These are phyloP conservation scores for Cercospora zeae-maydis DNA, from an alignment of 2,329 filamentous ascomycete genomes.

Conservation along the genomic window DNA sequence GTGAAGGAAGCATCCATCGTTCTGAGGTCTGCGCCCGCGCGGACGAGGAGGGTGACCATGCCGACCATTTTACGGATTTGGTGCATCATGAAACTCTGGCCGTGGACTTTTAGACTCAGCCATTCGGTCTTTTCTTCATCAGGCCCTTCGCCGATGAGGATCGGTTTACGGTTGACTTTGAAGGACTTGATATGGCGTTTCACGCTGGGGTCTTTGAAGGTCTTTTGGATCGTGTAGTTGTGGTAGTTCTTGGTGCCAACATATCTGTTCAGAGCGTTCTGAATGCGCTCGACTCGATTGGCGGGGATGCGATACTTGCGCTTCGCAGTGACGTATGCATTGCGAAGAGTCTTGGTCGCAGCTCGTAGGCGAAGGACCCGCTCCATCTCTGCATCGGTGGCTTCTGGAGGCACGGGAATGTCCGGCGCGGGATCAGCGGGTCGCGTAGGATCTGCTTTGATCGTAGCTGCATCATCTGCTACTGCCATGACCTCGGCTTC, in stretches of 20 bases:
- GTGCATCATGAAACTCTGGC: conserved; percentile 99
- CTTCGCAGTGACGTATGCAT: conserved; percentile 77
- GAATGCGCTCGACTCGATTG: conserved; percentile 68
- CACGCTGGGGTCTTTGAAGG: conserved; percentile 72
- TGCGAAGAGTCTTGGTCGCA: conserved; percentile 60
- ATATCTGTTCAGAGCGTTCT: conserved; percentile 70
- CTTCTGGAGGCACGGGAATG: neutral
- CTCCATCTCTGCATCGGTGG: conserved; percentile 21
- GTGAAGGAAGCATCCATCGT: conserved; percentile 74
- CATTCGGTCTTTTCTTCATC: conserved; percentile 72
- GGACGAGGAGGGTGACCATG: conserved; percentile 79
- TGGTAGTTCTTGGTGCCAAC: conserved; percentile 87
- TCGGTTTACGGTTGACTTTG: conserved; percentile 65
- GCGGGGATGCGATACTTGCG: conserved; percentile 76
- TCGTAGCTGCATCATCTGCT: conserved; percentile 5
- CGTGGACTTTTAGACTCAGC: conserved; percentile 93
- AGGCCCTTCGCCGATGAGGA: conserved; percentile 36
- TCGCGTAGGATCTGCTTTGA: conserved; percentile 9
- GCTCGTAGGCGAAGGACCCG: conserved; percentile 38
- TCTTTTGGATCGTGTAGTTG: conserved; percentile 95
- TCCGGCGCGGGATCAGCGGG: conserved; percentile 2
- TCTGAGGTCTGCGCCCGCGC: conserved; percentile 69
- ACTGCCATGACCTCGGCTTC: conserved; percentile 7
- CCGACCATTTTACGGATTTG: conserved; percentile 99
- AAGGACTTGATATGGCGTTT: conserved; percentile 94